Evolutionary conservation across 2,329 filamentous ascomycete genomes (phyloP).

Genomic region (Fusarium oxysporum): DNA sequence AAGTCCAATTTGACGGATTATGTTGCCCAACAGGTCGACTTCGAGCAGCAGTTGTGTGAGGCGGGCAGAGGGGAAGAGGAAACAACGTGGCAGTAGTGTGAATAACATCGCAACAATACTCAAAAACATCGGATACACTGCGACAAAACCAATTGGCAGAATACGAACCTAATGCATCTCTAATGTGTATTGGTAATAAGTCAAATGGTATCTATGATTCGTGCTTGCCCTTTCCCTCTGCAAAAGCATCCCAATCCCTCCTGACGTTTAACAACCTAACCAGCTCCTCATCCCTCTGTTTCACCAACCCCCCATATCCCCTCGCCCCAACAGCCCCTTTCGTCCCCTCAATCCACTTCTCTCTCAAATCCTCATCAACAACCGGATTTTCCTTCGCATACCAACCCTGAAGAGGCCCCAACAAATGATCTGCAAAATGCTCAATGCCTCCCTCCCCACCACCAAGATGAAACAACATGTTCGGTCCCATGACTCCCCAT

Average conservation of each 20-base stretch:
- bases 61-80: no score
- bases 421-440: slow-evolving; percentile 22
- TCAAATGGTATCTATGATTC: neutral
- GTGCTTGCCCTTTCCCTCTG: neutral
- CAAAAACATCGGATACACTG: no score
- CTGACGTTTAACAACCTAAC: slow-evolving; percentile 20
- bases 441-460: slow-evolving; percentile 26
- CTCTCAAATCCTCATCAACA: slow-evolving; percentile 15
- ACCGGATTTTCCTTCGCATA: slow-evolving; percentile 21
- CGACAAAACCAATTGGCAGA: no score
- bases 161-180: no score
- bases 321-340: neutral
- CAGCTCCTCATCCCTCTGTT: slow-evolving; percentile 24
- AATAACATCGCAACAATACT: no score
- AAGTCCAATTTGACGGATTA: no score
- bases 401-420: slow-evolving; percentile 15
- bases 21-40: no score
- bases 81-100: no score
- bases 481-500: slow-evolving; percentile 26
- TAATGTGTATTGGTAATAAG: no score
- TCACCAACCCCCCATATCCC: neutral
- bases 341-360: slow-evolving; percentile 15
- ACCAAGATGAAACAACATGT: slow-evolving; percentile 20
- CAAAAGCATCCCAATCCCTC: slow-evolving; percentile 18
- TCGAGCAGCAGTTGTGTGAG: no score